These are phyloP conservation scores for Penicillium taxi DNA, from an alignment of 495 filamentous ascomycete genomes.

Conservation along the genomic window DNA sequence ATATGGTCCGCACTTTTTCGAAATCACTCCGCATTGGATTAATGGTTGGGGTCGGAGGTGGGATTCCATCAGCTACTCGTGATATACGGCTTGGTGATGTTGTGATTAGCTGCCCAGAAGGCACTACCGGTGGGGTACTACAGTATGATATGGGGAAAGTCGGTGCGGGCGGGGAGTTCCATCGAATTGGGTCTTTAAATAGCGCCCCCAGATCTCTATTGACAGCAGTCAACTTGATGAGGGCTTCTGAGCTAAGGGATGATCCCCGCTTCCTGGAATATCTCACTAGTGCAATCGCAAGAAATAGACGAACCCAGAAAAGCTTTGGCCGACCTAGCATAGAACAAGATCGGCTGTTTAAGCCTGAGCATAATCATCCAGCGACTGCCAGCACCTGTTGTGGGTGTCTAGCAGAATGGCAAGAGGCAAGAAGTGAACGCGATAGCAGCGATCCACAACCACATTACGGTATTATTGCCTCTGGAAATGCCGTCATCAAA, in stretches of 20 bases:
- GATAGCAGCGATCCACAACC: conserved; percentile 11
- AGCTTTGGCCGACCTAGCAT: no score
- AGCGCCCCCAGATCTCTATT: conserved; percentile 19
- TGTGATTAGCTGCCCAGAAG: conserved; percentile 17
- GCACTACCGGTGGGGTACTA: conserved; percentile 4
- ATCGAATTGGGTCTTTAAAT: conserved; percentile 25
- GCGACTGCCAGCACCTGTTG: no score
- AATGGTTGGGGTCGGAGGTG: conserved; percentile 10
- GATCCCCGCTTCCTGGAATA: conserved; percentile 10
- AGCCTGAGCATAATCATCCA: no score
- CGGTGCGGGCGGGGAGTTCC: conserved; percentile 30
- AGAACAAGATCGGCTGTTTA: no score
- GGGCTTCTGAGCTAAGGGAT: conserved; percentile 12
- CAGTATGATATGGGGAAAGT: conserved; percentile 6
- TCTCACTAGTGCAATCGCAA: conserved; percentile 12
- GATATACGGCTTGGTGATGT: conserved; percentile 11
- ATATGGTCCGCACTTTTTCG: conserved; percentile 25
- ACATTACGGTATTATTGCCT: conserved; percentile 34
- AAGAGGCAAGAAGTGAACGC: no score
- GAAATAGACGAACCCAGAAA: conserved; percentile 15
- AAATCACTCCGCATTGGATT: conserved; percentile 11
- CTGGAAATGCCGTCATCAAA: conserved; percentile 31
- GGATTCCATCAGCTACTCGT: conserved; percentile 8
- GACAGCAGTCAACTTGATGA: conserved; percentile 17
- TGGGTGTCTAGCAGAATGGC: no score